Base-by-base conservation (phyloP, 2,329 filamentous ascomycete species). In the Pseudocercospora cruenta region DNA sequence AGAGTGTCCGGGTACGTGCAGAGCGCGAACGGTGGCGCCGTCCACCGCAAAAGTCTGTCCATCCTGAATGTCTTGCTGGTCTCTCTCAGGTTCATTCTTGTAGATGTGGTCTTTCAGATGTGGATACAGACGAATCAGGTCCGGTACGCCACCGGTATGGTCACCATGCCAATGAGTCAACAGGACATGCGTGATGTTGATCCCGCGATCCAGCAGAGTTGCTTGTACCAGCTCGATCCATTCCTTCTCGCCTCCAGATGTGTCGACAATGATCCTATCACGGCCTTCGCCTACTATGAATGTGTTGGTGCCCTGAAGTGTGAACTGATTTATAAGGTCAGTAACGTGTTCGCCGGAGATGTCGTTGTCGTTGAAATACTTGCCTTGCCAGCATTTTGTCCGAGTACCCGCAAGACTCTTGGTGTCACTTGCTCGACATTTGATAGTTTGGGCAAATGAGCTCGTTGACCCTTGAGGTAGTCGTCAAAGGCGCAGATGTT, bases 111-210 rank as follows among this genome's bases (percentile, higher is more conserved):
- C 24, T 2, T 53, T 14, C 4, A 80, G 61, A 19, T 74, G 10
- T 4, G 77, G 76, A 53, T 78, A 76, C 1, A 76, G 57, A 1
- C 65, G 64, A 0, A 82, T 14, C 1, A 82, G 74, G 64, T 81
- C 79, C 0, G 78, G 76, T 3, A 81, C 78, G 1, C 80, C 81
- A 2, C 78, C 79, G 1, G 80, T 79, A 60, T 82, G 81, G 65
- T 82, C 81, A 3, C 80, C 78, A 65, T 82, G 81, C 80, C 80
- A 82, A 65, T 82, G 81, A 0, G 80, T 80, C 3, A 82, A 68
- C 1, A 82, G 70, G 2, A 83, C 77, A 62, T 83, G 79, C 0
- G 80, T 81, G 0, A 86, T 62, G 0, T 64, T 60, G 49, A 82
- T 73, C 1, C 66, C 58, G 0, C 53, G 43, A 1, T 74, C 62